Evolutionary conservation across 768 basidiomycete species (phyloP).

Genomic region (Xerocomellus amylosporus): DNA sequence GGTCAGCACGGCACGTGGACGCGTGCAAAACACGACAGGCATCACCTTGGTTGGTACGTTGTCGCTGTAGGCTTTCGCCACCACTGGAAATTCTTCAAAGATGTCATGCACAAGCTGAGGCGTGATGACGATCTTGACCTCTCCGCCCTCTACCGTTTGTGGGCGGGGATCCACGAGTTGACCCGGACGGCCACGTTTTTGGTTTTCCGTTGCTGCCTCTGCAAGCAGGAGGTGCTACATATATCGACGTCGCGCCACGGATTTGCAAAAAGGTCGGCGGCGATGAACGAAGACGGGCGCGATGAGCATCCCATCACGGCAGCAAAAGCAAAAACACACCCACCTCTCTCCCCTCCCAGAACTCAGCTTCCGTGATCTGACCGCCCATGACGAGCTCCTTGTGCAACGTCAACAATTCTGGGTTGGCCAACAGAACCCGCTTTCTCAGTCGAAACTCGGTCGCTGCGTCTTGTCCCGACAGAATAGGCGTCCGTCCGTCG

Average conservation of each 20-base stretch:
- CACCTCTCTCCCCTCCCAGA: conserved; percentile 97
- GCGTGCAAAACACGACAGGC: not conserved
- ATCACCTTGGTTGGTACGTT: conserved; percentile 84
- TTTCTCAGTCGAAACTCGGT: conserved; percentile 74
- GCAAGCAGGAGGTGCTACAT: conserved; percentile 70
- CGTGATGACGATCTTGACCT: conserved; percentile 87
- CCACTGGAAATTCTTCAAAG: conserved; percentile 96
- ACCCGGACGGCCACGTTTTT: conserved; percentile 78
- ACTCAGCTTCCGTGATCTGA: conserved; percentile 88
- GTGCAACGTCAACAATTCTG: conserved; percentile 78
- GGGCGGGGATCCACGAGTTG: conserved; percentile 87
- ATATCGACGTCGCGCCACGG: not conserved
- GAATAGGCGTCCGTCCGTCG: conserved; percentile 49
- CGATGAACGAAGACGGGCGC: too few relatives aligned
- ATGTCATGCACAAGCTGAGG: conserved; percentile 93
- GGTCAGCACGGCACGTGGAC: conserved; percentile 1
- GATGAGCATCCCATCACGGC: not conserved
- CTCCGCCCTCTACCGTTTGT: conserved; percentile 77
- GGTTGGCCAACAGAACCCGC: conserved; percentile 72
- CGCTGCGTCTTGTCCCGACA: conserved; percentile 56
- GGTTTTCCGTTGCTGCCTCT: conserved; percentile 68
- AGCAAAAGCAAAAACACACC: conserved; percentile 10
- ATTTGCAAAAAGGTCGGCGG: too few relatives aligned
- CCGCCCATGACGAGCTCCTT: conserved; percentile 82
- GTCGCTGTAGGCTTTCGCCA: conserved; percentile 87